These are phyloP conservation scores for Lojkania enalia DNA, from an alignment of 2,329 filamentous ascomycete genomes.

Conservation along the genomic window DNA sequence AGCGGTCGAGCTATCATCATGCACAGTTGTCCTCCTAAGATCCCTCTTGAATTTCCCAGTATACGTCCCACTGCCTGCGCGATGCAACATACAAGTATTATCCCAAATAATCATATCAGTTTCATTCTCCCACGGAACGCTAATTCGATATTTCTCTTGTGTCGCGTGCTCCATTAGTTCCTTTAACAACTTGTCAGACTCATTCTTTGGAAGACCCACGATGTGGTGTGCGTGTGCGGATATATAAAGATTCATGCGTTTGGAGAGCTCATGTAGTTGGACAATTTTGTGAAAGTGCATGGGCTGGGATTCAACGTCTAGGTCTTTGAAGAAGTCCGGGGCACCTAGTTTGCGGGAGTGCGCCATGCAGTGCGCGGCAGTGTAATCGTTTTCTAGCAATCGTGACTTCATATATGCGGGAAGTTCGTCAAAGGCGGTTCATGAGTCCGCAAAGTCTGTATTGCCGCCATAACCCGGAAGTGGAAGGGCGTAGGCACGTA, in stretches of 20 bases:
- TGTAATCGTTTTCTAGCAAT: constrained; percentile 19
- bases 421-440: constrained; percentile 38
- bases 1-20: constrained; percentile 48
- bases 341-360: constrained; percentile 57
- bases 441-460: constrained; percentile 27
- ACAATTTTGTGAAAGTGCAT: constrained; percentile 52
- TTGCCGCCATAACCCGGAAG: constrained; percentile 26
- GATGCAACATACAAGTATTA: constrained; percentile 58
- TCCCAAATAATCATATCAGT: constrained; percentile 49
- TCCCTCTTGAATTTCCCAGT: constrained; percentile 55
- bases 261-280: constrained; percentile 57
- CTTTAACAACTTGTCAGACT: constrained; percentile 42
- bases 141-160: constrained; percentile 51
- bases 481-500: constrained; percentile 24
- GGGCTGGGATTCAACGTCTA: constrained; percentile 46
- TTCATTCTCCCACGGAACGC: constrained; percentile 52
- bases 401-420: constrained; percentile 23
- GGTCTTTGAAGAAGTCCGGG: constrained; percentile 52
- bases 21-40: constrained; percentile 60
- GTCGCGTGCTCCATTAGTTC: constrained; percentile 52
- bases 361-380: constrained; percentile 44
- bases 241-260: constrained; percentile 57
- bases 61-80: constrained; percentile 53
- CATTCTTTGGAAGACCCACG: constrained; percentile 41
- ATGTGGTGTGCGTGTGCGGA: constrained; percentile 58